phyloP scores from a whole-genome alignment of 345 rosid genomes.

The Diplotaxis tenuifolia region DNA sequence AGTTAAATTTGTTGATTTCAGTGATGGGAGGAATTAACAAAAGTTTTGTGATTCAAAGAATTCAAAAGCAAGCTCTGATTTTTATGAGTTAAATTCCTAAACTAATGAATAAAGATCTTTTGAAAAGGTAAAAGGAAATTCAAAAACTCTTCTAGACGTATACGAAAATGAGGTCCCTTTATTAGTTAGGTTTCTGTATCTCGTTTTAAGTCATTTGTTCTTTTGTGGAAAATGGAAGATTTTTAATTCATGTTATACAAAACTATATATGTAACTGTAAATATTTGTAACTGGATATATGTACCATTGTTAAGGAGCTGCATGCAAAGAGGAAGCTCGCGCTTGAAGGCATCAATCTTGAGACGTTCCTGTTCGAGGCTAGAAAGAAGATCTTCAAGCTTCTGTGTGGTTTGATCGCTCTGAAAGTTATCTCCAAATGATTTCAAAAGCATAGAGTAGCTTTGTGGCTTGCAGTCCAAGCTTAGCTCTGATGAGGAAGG shows the following conservation, averaged over 20 bases:
- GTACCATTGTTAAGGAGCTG: conserved; percentile 94
- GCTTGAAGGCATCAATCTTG: conserved; percentile 97
- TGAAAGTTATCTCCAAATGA: conserved; percentile 67
- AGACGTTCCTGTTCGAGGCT: conserved; percentile 88
- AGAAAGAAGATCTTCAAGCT: conserved; percentile 80
- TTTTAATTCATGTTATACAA: not conserved
- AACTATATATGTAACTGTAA: not conserved
- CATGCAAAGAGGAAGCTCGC: conserved; percentile 99
- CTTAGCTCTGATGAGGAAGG: conserved; percentile 78
- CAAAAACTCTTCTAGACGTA: conserved; percentile 15
- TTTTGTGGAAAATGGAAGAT: not conserved
- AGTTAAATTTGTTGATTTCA: conserved; percentile 27
- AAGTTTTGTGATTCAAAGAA: conserved; percentile 30
- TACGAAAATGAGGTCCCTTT: not conserved
- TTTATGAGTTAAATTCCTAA: conserved; percentile 30
- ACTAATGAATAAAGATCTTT: conserved; percentile 36
- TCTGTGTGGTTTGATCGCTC: conserved; percentile 55
- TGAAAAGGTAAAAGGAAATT: conserved; percentile 18
- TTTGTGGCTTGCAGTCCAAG: conserved; percentile 84
- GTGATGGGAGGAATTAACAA: conserved; percentile 29
- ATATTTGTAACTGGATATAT: not conserved
- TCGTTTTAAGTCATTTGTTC: not conserved
- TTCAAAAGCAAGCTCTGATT: conserved; percentile 41
- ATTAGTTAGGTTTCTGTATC: conserved; percentile 1
- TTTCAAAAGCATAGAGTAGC: conserved; percentile 83